A percentile compares a stretch with the other conserved stretches of the same genome.
Conservation (phyloP, 2,329 filamentous ascomycete species). For the Ceratocystis cacaofunesta region DNA sequence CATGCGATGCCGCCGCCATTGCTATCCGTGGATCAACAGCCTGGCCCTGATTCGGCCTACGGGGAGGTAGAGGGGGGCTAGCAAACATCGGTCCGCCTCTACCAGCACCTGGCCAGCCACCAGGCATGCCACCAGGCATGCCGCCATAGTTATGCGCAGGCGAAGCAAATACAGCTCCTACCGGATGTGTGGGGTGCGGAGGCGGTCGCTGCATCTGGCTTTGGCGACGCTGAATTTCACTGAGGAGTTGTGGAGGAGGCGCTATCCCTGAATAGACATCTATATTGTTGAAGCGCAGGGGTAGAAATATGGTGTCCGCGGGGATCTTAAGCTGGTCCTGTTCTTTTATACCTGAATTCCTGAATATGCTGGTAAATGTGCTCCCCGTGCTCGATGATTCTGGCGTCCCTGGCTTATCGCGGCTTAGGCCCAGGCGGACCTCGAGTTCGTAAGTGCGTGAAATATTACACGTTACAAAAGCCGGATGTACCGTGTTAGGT, state of each 20-base stretch:
- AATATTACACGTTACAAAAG: slow-evolving; percentile 81
- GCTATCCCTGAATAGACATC: slow-evolving; percentile 78
- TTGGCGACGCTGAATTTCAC: slow-evolving; percentile 3
- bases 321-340: slow-evolving; percentile 21
- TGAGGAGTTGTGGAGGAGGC: slow-evolving; percentile 59
- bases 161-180: not conserved
- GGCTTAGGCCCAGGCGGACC: slow-evolving; percentile 61
- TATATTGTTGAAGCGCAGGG: slow-evolving; percentile 58
- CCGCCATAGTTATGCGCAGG: not conserved
- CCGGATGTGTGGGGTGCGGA: not conserved
- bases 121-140: not conserved
- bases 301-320: slow-evolving; percentile 63
- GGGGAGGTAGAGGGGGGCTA: slow-evolving; percentile 19
- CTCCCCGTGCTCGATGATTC: not conserved
- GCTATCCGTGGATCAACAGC: slow-evolving; percentile 14
- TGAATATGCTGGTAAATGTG: slow-evolving; percentile 11
- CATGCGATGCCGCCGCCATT: slow-evolving; percentile 25
- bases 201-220: not conserved
- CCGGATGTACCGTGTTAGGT: slow-evolving; percentile 75
- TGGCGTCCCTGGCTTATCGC: slow-evolving; percentile 36
- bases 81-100: slow-evolving; percentile 18
- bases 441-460: slow-evolving; percentile 70
- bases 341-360: slow-evolving; percentile 16
- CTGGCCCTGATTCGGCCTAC: slow-evolving; percentile 12
- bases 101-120: not conserved